Conservation (phyloP, 805 yeast genomes). For the Candida cerambycidarum region DNA sequence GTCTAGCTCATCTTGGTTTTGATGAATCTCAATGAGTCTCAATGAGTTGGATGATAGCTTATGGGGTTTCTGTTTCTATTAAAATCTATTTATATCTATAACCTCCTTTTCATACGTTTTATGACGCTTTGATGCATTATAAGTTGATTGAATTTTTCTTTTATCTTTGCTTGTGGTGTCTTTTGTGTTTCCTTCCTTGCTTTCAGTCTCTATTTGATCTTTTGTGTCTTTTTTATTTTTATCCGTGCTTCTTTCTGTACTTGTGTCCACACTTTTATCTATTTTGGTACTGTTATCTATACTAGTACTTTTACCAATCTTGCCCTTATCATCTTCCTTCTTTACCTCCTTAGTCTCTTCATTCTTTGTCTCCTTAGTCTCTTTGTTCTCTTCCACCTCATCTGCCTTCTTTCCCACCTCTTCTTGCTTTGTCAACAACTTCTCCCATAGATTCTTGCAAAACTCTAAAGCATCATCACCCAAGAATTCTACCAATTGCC, state of each 20-base stretch:
- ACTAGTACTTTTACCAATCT: too few species aligned
- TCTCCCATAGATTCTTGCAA: constrained; percentile 44
- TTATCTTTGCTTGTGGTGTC: background rate
- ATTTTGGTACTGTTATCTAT: too few species aligned
- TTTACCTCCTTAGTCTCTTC: too few species aligned
- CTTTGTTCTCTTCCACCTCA: background rate
- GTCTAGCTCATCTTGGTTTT: too few species aligned
- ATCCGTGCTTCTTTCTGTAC: too few species aligned
- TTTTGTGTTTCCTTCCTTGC: background rate
- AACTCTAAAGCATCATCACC: constrained; percentile 35
- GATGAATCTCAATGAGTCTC: too few species aligned
- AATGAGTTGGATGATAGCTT: too few species aligned
- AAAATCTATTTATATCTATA: constrained; percentile 8
- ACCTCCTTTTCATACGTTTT: background rate
- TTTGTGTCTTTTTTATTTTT: too few species aligned
- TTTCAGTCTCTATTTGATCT: background rate
- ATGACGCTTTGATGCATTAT: constrained; percentile 8
- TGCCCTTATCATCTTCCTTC: too few species aligned
- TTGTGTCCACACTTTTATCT: too few species aligned
- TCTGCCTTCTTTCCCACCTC: constrained; percentile 13
- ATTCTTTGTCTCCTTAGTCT: too few species aligned
- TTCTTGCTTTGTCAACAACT: constrained; percentile 43
- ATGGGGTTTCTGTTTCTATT: background rate
- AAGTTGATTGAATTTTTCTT: background rate
- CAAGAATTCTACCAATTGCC: constrained; percentile 47